Base-by-base conservation (phyloP, 192 early-diverging fungal species). In the Coemansia sp. region DNA sequence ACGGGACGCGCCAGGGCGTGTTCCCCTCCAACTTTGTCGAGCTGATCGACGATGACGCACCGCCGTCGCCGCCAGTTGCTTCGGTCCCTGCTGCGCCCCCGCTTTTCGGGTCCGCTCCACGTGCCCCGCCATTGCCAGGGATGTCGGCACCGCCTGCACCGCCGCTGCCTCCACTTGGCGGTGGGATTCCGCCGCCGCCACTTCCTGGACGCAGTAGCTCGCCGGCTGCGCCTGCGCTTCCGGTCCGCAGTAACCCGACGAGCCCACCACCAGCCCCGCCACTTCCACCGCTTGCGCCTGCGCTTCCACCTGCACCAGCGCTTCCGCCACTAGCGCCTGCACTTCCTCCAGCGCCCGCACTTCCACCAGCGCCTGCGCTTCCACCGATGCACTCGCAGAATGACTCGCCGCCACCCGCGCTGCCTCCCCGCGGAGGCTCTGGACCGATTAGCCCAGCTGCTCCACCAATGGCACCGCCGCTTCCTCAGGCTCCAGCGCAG, bases 1-100 rank as follows among this genome's bases (percentile, higher is more conserved):
- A 90, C 67, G 92, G 92, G 10, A 67, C 78, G 21, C 80, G 87
- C 9, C 82, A 82, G 38, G 94, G 94, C 25, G 70, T 95, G 38
- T 97, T 97, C 82, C 94, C 94, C 22, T 84, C 85, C 39, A 88
- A 88, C 75, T 88, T 84, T 70, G 86, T 88, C 24, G 85, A 85
- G 50, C 58, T 85, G 49, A 80, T 86, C 51, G 83, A 84, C 29
- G 62, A 67, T 60, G 54, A 62, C 45, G 35, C 5, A 38, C 17
- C 15, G 9, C 24, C 32, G 17, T 14, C 67, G 0, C 56, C 55
- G 12, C 41, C 68, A 22, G 38, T 25, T 24, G 17, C 48, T 8
- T 17, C 48, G 7, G 48, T 21, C 5, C 17, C 48, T 19, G 48
- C 48, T 7, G 17, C 48, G 38, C 72, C 61, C 12, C 50, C 41